Conservation (phyloP, 2,329 filamentous ascomycete species). For the Ophiocordyceps unilateralis region DNA sequence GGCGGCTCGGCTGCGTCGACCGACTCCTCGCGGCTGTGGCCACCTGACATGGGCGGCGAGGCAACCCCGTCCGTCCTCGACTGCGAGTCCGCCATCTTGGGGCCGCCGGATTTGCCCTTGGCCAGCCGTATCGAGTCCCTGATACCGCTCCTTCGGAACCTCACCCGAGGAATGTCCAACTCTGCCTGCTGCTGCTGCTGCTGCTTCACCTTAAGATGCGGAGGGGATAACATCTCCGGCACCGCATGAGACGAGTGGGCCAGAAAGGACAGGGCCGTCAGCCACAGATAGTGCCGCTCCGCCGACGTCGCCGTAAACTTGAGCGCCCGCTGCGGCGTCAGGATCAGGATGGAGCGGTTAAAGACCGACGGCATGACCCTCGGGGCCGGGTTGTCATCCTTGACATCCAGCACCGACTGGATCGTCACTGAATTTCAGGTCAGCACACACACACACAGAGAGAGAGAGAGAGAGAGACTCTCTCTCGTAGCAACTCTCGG, state of each 20-base stretch:
- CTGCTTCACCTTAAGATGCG: conserved; percentile 22
- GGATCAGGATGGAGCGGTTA: conserved; percentile 83
- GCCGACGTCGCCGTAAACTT: conserved; percentile 79
- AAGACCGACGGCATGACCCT: conserved; percentile 53
- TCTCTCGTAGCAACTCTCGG: too few relatives aligned
- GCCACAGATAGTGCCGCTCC: conserved; percentile 87
- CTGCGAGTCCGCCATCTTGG: conserved; percentile 26
- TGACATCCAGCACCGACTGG: conserved; percentile 92
- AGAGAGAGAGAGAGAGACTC: neutral
- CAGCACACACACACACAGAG: conserved; percentile 8
- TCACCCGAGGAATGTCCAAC: conserved; percentile 16
- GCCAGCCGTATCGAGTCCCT: conserved; percentile 81
- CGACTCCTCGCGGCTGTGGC: conserved; percentile 28
- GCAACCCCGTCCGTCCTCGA: conserved; percentile 17
- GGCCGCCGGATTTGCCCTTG: conserved; percentile 45
- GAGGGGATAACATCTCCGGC: conserved; percentile 48
- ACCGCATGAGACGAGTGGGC: conserved; percentile 74
- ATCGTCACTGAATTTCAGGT: conserved; percentile 51
- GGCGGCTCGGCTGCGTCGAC: conserved; percentile 54
- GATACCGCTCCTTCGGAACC: conserved; percentile 40
- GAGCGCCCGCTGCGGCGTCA: conserved; percentile 81
- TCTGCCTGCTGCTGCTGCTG: conserved; percentile 34
- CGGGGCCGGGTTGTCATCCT: conserved; percentile 76
- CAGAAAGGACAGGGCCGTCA: conserved; percentile 86
- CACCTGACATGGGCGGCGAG: conserved; percentile 17